Evolutionary conservation across 2,329 filamentous ascomycete genomes (phyloP), one percentile per base, ranked within the genome.

Genomic region (Metarhizium album): DNA sequence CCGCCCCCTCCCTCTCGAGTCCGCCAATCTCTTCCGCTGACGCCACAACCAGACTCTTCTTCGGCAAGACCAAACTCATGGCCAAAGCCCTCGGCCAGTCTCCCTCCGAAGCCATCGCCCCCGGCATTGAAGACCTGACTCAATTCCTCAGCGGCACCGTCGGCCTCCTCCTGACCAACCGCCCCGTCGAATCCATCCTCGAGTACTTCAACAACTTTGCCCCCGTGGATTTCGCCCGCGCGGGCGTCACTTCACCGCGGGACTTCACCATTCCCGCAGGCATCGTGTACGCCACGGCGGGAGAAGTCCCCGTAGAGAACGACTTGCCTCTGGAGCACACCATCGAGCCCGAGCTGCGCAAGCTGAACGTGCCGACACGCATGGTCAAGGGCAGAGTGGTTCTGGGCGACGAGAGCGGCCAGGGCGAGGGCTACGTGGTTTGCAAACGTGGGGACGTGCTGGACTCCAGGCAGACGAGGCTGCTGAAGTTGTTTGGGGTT

Each of bases 41-140:
- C 18, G 27, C n/a, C 24, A 42, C 8, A n/a, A 11, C 14, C 20
- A 93, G 90, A 61, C 75, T 98, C 67, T 97, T 97, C 82, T 97
- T 96, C 71, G 93, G 91, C 73, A 98, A 97, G 76, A 97, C 91
- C 53, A 97, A 97, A 74, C 90, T 98, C 69, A 97, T 97, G 90
- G 84, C 87, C 61, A 91, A 93, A 72, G 90, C 93, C 52, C 85
- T 98, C 24, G 93, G 93, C 64, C 79, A 80, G 57, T 83, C 76
- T 49, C 77, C 83, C 58, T 85, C 87, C 63, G 86, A 88, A 62
- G 88, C 90, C 71, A 80, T 87, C 70, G 86, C 88, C 59, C 80
- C 87, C 43, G 87, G 88, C 65, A 81, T 93, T 62, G 76, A 87
- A 65, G 71, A 73, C 55, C 81, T 96, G 52, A 72, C 79, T 20